A percentile compares a stretch with the other conserved stretches of the same genome.
These are phyloP conservation scores for Prunus mira DNA, from an alignment of 306 rosid genomes.

Conservation along the genomic window DNA sequence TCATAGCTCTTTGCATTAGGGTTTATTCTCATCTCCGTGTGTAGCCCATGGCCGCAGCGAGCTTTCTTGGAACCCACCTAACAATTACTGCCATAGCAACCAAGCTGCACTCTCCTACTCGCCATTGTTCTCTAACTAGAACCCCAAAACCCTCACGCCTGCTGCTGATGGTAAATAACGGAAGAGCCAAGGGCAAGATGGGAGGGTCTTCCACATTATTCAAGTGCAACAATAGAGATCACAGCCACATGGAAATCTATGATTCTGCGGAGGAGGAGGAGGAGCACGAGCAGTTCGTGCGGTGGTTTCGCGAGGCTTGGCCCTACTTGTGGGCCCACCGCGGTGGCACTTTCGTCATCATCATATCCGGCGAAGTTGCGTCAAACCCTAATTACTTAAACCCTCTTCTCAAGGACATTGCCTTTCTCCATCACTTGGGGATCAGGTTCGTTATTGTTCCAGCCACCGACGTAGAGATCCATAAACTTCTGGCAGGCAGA, in stretches of 20 bases:
- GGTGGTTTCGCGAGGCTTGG: slow-evolving; percentile 84
- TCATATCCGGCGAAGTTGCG: slow-evolving; percentile 72
- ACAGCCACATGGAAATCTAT: slow-evolving; percentile 37
- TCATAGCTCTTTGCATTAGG: no score
- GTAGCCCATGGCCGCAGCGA: no score
- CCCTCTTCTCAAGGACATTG: slow-evolving; percentile 85
- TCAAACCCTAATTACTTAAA: slow-evolving; percentile 53
- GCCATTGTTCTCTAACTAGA: no score
- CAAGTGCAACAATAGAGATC: slow-evolving; percentile 18
- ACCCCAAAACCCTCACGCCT: no score
- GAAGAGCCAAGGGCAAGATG: no score
- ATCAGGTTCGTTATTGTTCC: slow-evolving; percentile 82
- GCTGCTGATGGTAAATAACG: no score
- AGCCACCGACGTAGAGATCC: slow-evolving; percentile 76
- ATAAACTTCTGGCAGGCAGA: slow-evolving; percentile 69
- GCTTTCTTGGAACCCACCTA: no score
- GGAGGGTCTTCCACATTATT: no score
- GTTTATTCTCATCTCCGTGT: no score
- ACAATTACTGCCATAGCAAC: no score
- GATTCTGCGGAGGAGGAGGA: no score
- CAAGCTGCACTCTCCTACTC: no score
- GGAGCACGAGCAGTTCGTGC: slow-evolving; percentile 58
- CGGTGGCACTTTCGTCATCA: slow-evolving; percentile 70
- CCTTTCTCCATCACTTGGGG: slow-evolving; percentile 86
- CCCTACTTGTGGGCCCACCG: slow-evolving; percentile 75